Conservation (phyloP, 2,329 filamentous ascomycete genomes). For the Hypoxylon sp. region DNA sequence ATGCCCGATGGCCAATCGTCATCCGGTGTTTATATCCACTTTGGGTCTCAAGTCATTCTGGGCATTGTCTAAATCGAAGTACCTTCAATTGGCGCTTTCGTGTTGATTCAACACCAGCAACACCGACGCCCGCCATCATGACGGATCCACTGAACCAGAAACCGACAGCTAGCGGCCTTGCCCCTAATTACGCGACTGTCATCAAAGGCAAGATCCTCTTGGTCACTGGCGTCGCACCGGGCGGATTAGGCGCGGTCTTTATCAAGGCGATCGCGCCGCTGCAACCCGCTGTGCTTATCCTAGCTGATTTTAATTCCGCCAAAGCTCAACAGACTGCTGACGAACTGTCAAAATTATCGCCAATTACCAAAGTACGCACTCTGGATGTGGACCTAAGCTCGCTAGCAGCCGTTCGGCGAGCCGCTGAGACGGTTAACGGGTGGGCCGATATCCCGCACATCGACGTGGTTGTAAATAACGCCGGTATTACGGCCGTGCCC, state of each 20-base stretch:
- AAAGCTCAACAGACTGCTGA: not conserved
- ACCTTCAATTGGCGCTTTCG: not conserved
- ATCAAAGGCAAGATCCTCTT: not conserved
- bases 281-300: not conserved
- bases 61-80: not conserved
- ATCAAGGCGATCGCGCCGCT: not conserved
- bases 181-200: not conserved
- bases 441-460: slow-evolving; percentile 13
- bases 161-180: not conserved
- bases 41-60: not conserved
- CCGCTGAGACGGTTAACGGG: not conserved
- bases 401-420: not conserved
- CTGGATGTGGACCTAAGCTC: not conserved
- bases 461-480: slow-evolving; percentile 41
- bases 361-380: not conserved
- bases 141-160: not conserved
- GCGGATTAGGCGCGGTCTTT: not conserved
- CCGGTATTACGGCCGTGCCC: slow-evolving; percentile 58
- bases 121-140: not conserved
- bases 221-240: not conserved
- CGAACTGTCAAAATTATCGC: not conserved
- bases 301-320: not conserved
- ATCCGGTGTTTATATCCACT: not conserved
- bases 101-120: not conserved
- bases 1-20: not conserved